Conservation (phyloP, 495 filamentous ascomycete genomes). For the Penicillium soppii region DNA sequence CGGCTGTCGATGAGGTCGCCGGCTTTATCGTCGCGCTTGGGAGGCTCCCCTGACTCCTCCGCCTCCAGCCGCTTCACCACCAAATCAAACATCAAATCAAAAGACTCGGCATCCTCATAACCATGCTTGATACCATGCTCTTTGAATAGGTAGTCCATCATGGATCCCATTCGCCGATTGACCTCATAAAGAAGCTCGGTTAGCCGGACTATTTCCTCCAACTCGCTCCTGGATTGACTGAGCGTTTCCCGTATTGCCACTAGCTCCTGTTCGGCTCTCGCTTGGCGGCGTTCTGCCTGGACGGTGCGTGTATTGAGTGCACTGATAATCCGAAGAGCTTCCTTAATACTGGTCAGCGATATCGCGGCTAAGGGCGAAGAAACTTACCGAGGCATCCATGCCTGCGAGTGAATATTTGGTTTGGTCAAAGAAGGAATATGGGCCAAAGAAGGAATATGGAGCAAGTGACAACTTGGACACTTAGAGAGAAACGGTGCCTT, state of each 20-base stretch:
- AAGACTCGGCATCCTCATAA: conserved; percentile 1
- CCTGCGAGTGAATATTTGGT: conserved; percentile 1
- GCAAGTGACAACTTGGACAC: background rate
- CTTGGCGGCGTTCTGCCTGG: conserved; percentile 4
- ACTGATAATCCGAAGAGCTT: conserved; percentile 11
- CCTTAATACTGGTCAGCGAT: conserved; percentile 2
- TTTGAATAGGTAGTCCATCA: conserved; percentile 10
- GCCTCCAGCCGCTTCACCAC: conserved; percentile 1
- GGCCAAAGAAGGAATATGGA: conserved; percentile 1
- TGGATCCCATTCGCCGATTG: conserved; percentile 9
- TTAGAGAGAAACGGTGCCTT: background rate
- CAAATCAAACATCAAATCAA: conserved; percentile 10
- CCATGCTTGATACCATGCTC: conserved; percentile 7
- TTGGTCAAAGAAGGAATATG: too few species aligned
- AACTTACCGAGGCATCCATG: conserved; percentile 30
- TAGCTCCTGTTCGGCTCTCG: conserved; percentile 10
- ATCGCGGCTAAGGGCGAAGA: background rate
- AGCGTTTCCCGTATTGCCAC: conserved; percentile 1
- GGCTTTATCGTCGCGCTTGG: conserved; percentile 1
- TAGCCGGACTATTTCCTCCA: conserved; percentile 7
- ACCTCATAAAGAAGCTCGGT: conserved; percentile 15
- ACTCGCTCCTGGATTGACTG: conserved; percentile 4
- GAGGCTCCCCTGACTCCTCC: conserved; percentile 1
- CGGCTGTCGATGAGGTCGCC: background rate
- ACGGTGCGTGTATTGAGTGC: conserved; percentile 7